phyloP scores from a whole-genome alignment of 768 basidiomycete species.

The Tulasnella sp. region DNA sequence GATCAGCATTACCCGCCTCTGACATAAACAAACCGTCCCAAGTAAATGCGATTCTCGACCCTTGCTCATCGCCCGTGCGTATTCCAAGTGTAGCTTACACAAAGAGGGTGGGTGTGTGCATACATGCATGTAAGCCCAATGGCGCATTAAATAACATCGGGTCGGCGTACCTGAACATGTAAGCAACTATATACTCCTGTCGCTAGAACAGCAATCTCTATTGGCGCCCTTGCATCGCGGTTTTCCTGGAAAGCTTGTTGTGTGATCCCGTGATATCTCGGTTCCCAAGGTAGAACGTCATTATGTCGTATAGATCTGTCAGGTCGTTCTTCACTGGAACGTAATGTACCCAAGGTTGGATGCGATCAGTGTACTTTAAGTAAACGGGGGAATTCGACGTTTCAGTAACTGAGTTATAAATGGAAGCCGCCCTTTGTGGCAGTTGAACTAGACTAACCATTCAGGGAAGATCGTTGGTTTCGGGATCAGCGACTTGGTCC shows the following conservation, averaged over 20 bases:
- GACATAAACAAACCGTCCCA: background rate
- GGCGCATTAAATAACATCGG: background rate
- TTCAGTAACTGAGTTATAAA: no score
- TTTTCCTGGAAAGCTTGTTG: slow-evolving; percentile 46
- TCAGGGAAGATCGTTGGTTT: slow-evolving; percentile 41
- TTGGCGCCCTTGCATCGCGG: slow-evolving; percentile 43
- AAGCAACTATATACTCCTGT: slow-evolving; percentile 48
- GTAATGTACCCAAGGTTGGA: slow-evolving; percentile 65
- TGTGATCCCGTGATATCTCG: slow-evolving; percentile 49
- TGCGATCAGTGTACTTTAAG: slow-evolving; percentile 42
- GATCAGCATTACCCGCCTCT: no score
- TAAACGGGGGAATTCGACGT: no score
- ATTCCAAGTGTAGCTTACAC: slow-evolving; percentile 44
- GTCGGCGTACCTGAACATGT: slow-evolving; percentile 41
- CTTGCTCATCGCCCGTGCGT: slow-evolving; percentile 40
- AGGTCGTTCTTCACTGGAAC: slow-evolving; percentile 54
- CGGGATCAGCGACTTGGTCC: slow-evolving; percentile 25
- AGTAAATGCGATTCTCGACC: slow-evolving; percentile 34
- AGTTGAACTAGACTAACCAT: slow-evolving; percentile 34
- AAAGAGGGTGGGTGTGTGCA: background rate
- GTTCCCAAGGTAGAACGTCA: slow-evolving; percentile 63
- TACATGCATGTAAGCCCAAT: background rate
- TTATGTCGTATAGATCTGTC: slow-evolving; percentile 56
- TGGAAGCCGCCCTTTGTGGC: no score
- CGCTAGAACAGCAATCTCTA: slow-evolving; percentile 55